Conservation (phyloP, 2,329 filamentous ascomycete species). For the Paraconiothyrium sp. region DNA sequence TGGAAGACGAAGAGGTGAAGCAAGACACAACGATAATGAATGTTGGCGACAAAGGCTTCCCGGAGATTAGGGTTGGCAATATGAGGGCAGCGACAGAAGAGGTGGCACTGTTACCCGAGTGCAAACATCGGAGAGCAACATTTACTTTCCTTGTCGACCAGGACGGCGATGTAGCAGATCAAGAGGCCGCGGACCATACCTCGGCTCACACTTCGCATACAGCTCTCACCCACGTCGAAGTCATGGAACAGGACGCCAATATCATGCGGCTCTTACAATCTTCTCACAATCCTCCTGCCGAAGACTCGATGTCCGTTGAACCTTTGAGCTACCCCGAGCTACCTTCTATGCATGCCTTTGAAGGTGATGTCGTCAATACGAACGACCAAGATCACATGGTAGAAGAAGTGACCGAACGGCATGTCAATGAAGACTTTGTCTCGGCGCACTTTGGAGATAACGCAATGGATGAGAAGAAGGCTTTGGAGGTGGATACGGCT, state of each 20-base stretch:
- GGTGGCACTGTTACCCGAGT: constrained; percentile 1
- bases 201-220: constrained; percentile 4
- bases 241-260: constrained; percentile 29
- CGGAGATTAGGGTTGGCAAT: constrained; percentile 17
- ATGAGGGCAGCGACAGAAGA: constrained; percentile 6
- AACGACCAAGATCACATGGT: not conserved
- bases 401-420: not conserved
- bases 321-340: constrained; percentile 1
- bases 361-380: not conserved
- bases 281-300: constrained; percentile 22
- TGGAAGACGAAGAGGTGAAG: constrained; percentile 23
- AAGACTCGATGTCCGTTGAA: not conserved
- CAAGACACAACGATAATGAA: constrained; percentile 26
- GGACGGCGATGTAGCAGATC: constrained; percentile 19
- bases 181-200: constrained; percentile 17
- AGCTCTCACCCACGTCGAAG: not conserved
- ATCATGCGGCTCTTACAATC: constrained; percentile 35
- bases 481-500: not conserved
- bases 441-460: not conserved
- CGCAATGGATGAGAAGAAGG: not conserved
- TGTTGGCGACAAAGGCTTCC: constrained; percentile 21
- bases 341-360: not conserved
- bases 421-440: no score
- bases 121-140: constrained; percentile 21
- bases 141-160: constrained; percentile 32